Evolutionary conservation across 2,329 filamentous ascomycete species (phyloP).

Genomic region (Pseudogymnoascus sp.): DNA sequence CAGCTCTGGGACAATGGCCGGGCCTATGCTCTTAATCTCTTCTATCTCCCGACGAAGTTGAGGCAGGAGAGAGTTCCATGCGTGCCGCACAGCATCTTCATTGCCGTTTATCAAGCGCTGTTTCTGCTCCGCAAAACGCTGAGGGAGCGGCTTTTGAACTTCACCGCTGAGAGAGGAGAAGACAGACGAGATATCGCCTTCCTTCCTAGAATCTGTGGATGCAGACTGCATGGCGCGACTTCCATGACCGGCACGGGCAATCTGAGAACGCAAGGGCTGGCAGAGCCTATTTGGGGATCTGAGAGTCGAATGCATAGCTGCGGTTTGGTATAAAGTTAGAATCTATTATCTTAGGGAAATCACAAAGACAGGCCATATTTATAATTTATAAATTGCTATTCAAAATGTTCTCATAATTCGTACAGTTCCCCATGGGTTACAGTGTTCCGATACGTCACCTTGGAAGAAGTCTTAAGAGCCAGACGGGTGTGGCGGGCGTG

Average conservation of each 20-base stretch:
- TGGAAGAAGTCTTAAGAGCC: not conserved
- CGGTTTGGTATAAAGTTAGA: not conserved
- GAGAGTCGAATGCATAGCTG: slow-evolving; percentile 3
- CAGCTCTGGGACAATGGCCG: slow-evolving; percentile 46
- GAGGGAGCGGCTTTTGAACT: slow-evolving; percentile 40
- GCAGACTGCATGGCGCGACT: not conserved
- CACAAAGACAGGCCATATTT: not conserved
- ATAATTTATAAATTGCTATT: not conserved
- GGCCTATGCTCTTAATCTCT: slow-evolving; percentile 37
- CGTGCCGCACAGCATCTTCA: slow-evolving; percentile 39
- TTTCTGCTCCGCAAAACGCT: slow-evolving; percentile 51
- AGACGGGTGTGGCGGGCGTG: not conserved
- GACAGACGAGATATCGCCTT: slow-evolving; percentile 55
- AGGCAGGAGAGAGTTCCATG: slow-evolving; percentile 43
- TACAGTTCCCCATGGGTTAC: not conserved
- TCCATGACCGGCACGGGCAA: not conserved
- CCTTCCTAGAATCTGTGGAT: slow-evolving; percentile 28
- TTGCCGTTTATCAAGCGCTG: slow-evolving; percentile 42
- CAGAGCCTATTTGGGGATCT: slow-evolving; percentile 1
- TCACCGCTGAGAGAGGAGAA: slow-evolving; percentile 52
- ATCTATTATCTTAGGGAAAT: not conserved
- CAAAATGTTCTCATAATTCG: not conserved
- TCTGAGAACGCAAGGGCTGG: not conserved
- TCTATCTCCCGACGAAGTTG: slow-evolving; percentile 42
- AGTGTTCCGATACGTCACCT: slow-evolving; percentile 1